A percentile compares a stretch with the other conserved stretches of the same genome.
phyloP scores from a whole-genome alignment of 305 asterid genomes.

The Salvia sclarea region DNA sequence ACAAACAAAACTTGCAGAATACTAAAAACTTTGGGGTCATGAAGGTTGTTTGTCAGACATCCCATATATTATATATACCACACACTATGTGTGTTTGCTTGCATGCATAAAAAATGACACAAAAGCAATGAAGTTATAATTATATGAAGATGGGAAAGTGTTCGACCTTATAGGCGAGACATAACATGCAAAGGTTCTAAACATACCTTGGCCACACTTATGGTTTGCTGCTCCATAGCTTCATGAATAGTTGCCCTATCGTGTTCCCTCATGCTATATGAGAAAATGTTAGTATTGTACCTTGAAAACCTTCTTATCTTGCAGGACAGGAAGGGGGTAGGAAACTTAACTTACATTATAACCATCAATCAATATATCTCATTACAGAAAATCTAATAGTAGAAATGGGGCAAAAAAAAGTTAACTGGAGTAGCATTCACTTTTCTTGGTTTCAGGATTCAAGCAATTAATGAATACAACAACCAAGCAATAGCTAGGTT shows the following conservation, averaged over 20 bases:
- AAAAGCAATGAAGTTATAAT: not conserved
- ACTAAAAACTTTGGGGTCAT: conserved; percentile 12
- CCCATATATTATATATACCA: not conserved
- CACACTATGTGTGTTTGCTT: not conserved
- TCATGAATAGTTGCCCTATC: conserved; percentile 98
- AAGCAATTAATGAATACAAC: conserved; percentile 1
- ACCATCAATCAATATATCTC: conserved; percentile 20
- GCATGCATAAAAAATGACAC: not conserved
- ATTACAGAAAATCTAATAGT: not conserved
- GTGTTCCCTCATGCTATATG: conserved; percentile 89
- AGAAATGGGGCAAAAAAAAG: not conserved
- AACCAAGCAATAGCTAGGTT: not conserved
- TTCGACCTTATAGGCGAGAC: conserved; percentile 21
- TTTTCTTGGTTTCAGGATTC: conserved; percentile 14
- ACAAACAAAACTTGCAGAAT: conserved; percentile 4
- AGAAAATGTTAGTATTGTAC: conserved; percentile 25
- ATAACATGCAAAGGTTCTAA: conserved; percentile 11
- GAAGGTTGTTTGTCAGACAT: conserved; percentile 15
- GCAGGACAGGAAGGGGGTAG: not conserved
- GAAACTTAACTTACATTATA: conserved; percentile 19
- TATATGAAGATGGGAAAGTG: conserved; percentile 18
- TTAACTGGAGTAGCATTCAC: not conserved
- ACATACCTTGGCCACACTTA: conserved; percentile 96
- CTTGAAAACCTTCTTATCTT: not conserved
- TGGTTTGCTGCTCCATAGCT: conserved; percentile 99